A percentile compares a stretch with the other conserved stretches of the same genome.
Evolutionary conservation across 768 basidiomycete genomes (phyloP).

Genomic region (Suillus discolor): DNA sequence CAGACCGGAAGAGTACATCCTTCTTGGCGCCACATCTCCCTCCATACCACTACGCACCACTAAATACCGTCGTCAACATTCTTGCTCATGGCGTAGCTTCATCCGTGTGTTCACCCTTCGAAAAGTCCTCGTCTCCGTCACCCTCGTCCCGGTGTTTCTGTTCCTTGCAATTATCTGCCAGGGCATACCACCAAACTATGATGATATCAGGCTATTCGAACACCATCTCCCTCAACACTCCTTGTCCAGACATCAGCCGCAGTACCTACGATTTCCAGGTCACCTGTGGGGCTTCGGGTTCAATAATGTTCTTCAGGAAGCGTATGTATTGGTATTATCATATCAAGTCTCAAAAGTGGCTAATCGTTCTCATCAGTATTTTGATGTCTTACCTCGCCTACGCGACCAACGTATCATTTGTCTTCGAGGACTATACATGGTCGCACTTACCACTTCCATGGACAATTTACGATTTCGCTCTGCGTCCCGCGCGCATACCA

Average conservation of each 20-base stretch:
- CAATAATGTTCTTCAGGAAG: constrained; percentile 65
- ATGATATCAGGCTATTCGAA: constrained; percentile 39
- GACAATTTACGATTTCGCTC: constrained; percentile 54
- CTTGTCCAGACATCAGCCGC: constrained; percentile 18
- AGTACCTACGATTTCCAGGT: constrained; percentile 52
- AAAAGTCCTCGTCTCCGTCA: constrained; percentile 27
- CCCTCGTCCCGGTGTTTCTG: constrained; percentile 24
- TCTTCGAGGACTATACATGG: constrained; percentile 68
- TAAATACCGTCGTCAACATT: constrained; percentile 14
- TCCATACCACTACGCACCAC: background rate
- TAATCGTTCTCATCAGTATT: constrained; percentile 33
- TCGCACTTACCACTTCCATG: constrained; percentile 55
- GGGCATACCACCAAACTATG: constrained; percentile 43
- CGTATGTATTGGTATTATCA: constrained; percentile 38
- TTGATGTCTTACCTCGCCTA: constrained; percentile 57
- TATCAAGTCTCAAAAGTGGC: background rate
- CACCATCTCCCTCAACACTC: constrained; percentile 42
- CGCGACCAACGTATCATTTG: constrained; percentile 51
- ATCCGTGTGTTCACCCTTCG: constrained; percentile 26
- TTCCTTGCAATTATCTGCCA: constrained; percentile 34
- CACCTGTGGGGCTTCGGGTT: constrained; percentile 64
- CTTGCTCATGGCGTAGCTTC: constrained; percentile 15
- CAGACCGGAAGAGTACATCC: constrained; percentile 15
- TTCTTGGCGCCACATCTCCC: constrained; percentile 12
- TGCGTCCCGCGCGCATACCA: constrained; percentile 55